These are phyloP conservation scores for Aspergillus luchuensis DNA, from an alignment of 2,329 filamentous ascomycete species.

Conservation along the genomic window DNA sequence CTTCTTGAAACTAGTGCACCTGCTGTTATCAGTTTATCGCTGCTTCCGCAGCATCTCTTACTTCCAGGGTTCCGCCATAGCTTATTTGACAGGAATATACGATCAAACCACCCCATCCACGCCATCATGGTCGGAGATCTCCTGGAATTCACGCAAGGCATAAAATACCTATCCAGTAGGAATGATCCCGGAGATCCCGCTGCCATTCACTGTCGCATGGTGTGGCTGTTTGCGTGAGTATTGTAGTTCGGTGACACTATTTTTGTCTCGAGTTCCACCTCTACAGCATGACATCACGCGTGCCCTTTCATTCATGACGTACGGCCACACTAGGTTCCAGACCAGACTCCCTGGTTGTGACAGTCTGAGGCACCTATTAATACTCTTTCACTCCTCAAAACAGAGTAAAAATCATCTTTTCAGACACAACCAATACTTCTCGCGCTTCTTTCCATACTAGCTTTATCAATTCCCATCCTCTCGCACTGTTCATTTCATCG, in stretches of 20 bases:
- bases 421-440: neutral
- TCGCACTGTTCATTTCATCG: slow-evolving; percentile 10
- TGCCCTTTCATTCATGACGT: slow-evolving; percentile 20
- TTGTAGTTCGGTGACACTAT: neutral
- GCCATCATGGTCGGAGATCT: neutral
- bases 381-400: slow-evolving; percentile 4
- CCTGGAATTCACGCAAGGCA: neutral
- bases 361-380: slow-evolving; percentile 3
- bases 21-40: neutral
- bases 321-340: slow-evolving; percentile 11
- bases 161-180: neutral
- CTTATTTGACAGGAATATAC: neutral
- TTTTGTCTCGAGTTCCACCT: neutral
- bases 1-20: neutral
- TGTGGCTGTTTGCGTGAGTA: neutral
- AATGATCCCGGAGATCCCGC: neutral
- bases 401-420: neutral
- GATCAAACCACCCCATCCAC: neutral
- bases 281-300: slow-evolving; percentile 26
- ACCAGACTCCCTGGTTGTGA: neutral
- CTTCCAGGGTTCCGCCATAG: neutral
- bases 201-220: neutral
- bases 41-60: neutral
- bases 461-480: neutral
- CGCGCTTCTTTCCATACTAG: neutral